A percentile compares a stretch with the other conserved stretches of the same genome.
These are phyloP conservation scores for Nicotiana undulata DNA, from an alignment of 257 asterid genomes.

Conservation along the genomic window DNA sequence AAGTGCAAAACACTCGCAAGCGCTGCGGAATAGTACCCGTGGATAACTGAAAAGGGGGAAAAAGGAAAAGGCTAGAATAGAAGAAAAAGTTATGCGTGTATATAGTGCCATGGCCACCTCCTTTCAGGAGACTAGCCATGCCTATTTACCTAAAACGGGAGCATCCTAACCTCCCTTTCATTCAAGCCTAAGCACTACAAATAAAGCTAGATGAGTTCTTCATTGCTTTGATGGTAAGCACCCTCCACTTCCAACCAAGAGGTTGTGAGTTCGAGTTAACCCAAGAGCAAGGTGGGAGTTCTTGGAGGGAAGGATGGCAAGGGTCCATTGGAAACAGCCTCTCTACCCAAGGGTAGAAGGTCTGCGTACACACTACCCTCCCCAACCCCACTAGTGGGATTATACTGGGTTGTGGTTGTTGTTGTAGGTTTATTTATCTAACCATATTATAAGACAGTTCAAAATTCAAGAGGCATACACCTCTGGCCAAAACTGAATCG, in stretches of 20 bases:
- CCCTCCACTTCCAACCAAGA: no score
- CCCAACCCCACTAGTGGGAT: no score
- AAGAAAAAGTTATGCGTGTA: no score
- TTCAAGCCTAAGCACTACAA: neutral
- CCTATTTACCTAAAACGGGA: neutral
- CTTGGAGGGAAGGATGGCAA: no score
- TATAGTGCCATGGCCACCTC: neutral
- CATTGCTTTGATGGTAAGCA: no score
- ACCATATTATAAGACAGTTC: neutral
- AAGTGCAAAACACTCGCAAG: neutral
- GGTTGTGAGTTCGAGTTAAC: no score
- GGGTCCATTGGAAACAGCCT: no score
- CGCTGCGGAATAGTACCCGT: neutral
- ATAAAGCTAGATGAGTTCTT: no score
- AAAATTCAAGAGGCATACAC: neutral
- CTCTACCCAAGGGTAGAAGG: no score
- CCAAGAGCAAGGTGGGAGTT: no score
- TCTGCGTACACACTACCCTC: no score
- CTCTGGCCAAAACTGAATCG: neutral
- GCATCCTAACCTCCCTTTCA: neutral
- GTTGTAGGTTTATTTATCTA: neutral
- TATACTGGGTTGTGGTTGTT: no score
- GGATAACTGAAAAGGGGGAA: neutral
- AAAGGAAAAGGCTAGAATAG: neutral
- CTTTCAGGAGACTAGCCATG: neutral